Conservation (phyloP, 2,329 filamentous ascomycete genomes). For the Chalaropsis thielavioides region DNA sequence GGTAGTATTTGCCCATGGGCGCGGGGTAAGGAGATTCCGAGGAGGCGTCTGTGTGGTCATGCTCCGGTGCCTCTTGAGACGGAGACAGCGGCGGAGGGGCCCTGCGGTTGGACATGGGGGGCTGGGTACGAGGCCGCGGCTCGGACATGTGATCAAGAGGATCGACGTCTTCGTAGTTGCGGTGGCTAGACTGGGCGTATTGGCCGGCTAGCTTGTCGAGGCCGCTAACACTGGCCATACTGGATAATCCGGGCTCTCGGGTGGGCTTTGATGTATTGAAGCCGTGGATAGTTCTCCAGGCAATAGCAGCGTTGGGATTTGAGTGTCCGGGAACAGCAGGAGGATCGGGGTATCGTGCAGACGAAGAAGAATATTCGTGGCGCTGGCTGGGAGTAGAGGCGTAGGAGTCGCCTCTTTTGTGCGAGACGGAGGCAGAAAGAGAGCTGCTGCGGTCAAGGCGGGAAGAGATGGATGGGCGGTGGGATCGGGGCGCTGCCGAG, state of each 20-base stretch:
- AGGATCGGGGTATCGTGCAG: not conserved
- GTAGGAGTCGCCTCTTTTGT: not conserved
- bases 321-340: not conserved
- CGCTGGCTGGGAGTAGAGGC: not conserved
- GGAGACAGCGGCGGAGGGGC: not conserved
- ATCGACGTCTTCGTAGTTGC: conserved; percentile 14
- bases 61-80: not conserved
- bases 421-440: conserved; percentile 4
- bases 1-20: conserved; percentile 49
- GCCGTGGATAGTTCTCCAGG: conserved; percentile 14
- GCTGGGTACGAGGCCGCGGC: conserved; percentile 39
- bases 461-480: not conserved
- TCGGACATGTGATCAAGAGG: conserved; percentile 23
- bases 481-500: not conserved
- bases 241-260: not conserved
- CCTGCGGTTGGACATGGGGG: conserved; percentile 30
- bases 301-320: conserved; percentile 5
- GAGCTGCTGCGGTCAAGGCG: conserved; percentile 7
- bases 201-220: not conserved
- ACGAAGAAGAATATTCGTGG: conserved; percentile 3
- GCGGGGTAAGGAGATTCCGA: conserved; percentile 24
- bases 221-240: conserved; percentile 4
- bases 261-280: conserved; percentile 7
- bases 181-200: not conserved
- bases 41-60: not conserved